A percentile compares a stretch with the other conserved stretches of the same genome.
Evolutionary conservation across 257 asterid genomes (phyloP).

Genomic region (Solanum corneliomulleri): DNA sequence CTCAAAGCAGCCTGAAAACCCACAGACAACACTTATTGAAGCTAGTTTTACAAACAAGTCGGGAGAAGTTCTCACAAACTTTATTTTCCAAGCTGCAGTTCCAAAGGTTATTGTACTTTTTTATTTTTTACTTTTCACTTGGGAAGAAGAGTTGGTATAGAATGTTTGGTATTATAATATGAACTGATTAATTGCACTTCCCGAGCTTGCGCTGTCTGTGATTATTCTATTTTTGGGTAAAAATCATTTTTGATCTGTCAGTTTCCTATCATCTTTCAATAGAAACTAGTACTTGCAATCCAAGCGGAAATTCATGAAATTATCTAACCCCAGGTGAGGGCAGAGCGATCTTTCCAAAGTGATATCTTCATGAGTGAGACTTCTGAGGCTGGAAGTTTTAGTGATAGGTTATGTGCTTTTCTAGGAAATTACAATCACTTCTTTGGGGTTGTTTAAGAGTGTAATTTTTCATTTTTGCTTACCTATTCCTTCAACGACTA

Average conservation of each 20-base stretch:
- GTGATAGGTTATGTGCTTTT: not conserved
- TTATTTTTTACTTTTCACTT: not conserved
- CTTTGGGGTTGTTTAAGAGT: not conserved
- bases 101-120: slow-evolving; percentile 58
- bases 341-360: not conserved
- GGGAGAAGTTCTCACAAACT: slow-evolving; percentile 49
- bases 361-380: not conserved
- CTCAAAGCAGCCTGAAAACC: slow-evolving; percentile 69
- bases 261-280: not conserved
- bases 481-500: not conserved
- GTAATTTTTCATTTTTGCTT: not conserved
- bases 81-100: slow-evolving; percentile 91
- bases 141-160: not conserved
- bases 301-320: not conserved
- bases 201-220: not conserved
- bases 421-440: not conserved
- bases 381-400: not conserved
- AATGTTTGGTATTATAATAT: not conserved
- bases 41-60: slow-evolving; percentile 72
- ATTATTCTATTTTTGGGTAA: not conserved
- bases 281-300: not conserved
- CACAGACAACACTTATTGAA: slow-evolving; percentile 59
- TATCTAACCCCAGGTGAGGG: not conserved
- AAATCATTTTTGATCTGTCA: not conserved
- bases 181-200: not conserved